phyloP scores from a whole-genome alignment of 768 basidiomycete species.

The Auriculariales sp. region DNA sequence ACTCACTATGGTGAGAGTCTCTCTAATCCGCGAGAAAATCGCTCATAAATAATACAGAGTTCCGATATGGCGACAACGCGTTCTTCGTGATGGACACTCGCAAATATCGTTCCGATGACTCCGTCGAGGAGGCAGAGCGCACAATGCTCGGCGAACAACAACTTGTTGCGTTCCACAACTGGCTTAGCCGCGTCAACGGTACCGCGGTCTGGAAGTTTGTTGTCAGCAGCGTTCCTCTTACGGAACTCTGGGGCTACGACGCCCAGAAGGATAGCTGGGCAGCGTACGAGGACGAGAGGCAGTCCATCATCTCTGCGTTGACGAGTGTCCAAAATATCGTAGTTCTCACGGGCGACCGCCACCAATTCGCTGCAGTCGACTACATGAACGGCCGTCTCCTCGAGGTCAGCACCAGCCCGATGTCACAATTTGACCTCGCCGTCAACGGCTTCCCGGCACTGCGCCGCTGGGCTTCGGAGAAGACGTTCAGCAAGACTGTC shows the following conservation, averaged over 20 bases:
- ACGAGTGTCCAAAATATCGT: conserved; percentile 57
- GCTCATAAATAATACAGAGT: conserved; percentile 43
- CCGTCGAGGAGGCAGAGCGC: conserved; percentile 20
- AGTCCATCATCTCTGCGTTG: conserved; percentile 38
- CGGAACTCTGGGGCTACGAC: conserved; percentile 52
- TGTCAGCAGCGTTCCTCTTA: conserved; percentile 60
- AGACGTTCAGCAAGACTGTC: conserved; percentile 17
- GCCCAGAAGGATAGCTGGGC: conserved; percentile 59
- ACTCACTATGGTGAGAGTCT: too few species aligned
- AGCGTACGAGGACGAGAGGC: conserved; percentile 44
- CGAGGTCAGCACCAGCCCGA: conserved; percentile 56
- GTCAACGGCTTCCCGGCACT: conserved; percentile 5
- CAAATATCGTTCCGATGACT: conserved; percentile 33
- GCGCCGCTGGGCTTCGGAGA: too few species aligned
- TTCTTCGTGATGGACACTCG: conserved; percentile 74
- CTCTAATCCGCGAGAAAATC: too few species aligned
- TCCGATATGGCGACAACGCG: conserved; percentile 47
- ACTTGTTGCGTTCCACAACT: conserved; percentile 41
- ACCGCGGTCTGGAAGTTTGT: conserved; percentile 71
- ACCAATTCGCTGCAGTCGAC: conserved; percentile 65
- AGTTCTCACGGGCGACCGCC: conserved; percentile 58
- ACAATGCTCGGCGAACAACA: conserved; percentile 64
- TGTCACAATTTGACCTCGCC: conserved; percentile 61
- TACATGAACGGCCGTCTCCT: conserved; percentile 32
- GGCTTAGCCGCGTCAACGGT: conserved; percentile 52